Conservation (phyloP, 2,329 filamentous ascomycete genomes). For the Myotisia sp. region DNA sequence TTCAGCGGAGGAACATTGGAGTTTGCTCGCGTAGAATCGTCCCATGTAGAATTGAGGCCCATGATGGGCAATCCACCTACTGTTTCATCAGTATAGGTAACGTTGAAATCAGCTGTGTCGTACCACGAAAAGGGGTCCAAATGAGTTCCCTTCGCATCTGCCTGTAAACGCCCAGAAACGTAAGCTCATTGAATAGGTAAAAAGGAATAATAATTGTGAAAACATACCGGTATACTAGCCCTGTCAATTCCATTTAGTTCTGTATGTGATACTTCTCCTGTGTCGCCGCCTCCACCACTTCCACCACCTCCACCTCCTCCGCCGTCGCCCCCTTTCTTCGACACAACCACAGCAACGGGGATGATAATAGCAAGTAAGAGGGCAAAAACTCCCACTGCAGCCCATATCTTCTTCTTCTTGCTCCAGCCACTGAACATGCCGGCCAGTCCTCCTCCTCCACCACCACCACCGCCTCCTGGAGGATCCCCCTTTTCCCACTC, state of each 20-base stretch:
- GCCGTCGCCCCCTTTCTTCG: constrained; percentile 41
- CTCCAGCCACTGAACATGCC: constrained; percentile 26
- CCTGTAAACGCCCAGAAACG: constrained; percentile 15
- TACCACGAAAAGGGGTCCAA: constrained; percentile 88
- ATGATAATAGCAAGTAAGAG: constrained; percentile 53
- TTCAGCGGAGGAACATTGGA: constrained; percentile 63
- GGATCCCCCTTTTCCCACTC: no score
- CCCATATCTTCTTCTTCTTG: constrained; percentile 36
- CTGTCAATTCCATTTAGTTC: constrained; percentile 41
- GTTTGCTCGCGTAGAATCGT: constrained; percentile 69
- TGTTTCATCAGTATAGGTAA: constrained; percentile 74
- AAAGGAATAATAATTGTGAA: neutral
- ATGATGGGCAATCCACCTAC: constrained; percentile 83
- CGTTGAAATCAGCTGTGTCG: constrained; percentile 79
- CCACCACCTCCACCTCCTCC: constrained; percentile 14
- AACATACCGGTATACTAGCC: constrained; percentile 43
- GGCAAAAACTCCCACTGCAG: constrained; percentile 41
- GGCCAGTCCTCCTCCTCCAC: constrained; percentile 14
- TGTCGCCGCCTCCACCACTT: constrained; percentile 17
- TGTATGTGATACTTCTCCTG: constrained; percentile 24
- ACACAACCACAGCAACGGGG: constrained; percentile 50
- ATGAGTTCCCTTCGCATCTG: constrained; percentile 55
- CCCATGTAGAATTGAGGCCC: constrained; percentile 72
- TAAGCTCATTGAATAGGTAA: constrained; percentile 9
- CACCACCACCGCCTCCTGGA: constrained; percentile 28